phyloP scores from a whole-genome alignment of 169 alveolate species.

The Eimeria sp. region DNA sequence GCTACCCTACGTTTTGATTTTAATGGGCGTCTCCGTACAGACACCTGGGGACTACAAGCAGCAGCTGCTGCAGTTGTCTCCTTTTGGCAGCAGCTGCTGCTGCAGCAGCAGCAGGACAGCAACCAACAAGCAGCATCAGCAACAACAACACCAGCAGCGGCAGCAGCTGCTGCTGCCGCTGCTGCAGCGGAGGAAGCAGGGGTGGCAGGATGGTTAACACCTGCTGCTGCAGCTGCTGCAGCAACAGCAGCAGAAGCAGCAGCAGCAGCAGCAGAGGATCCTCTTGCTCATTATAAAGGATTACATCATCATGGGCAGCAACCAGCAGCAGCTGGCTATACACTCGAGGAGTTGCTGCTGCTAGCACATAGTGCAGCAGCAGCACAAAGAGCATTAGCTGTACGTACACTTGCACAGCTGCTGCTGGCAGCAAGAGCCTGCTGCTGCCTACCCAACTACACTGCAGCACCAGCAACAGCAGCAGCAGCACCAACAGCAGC shows the following conservation, averaged over 20 bases:
- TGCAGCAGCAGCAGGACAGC: conserved; percentile 26
- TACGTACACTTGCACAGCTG: conserved; percentile 81
- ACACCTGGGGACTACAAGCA: conserved; percentile 44
- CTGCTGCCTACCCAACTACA: conserved; percentile 15
- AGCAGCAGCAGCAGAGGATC: conserved; percentile 76
- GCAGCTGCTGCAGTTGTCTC: conserved; percentile 66
- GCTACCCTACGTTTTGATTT: conserved; percentile 50
- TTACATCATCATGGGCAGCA: conserved; percentile 85
- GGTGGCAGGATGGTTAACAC: conserved; percentile 25
- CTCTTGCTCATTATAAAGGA: conserved; percentile 78
- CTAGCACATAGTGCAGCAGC: conserved; percentile 81
- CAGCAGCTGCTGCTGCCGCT: not conserved
- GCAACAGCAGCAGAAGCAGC: conserved; percentile 71
- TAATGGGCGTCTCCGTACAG: conserved; percentile 61
- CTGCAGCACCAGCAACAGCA: conserved; percentile 3
- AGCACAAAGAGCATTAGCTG: conserved; percentile 83
- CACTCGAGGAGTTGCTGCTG: conserved; percentile 84
- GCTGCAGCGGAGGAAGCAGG: conserved; percentile 65
- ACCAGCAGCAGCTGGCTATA: conserved; percentile 84
- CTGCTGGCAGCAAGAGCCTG: conserved; percentile 37
- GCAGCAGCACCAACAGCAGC: conserved; percentile 4
- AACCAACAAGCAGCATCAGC: not conserved
- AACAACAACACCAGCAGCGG: not conserved
- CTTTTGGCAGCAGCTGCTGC: conserved; percentile 60
- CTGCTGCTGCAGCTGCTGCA: conserved; percentile 32